A percentile compares a stretch with the other conserved stretches of the same genome.
These are phyloP conservation scores for Phoma sp. DNA, from an alignment of 2,329 filamentous ascomycete species.

Conservation along the genomic window DNA sequence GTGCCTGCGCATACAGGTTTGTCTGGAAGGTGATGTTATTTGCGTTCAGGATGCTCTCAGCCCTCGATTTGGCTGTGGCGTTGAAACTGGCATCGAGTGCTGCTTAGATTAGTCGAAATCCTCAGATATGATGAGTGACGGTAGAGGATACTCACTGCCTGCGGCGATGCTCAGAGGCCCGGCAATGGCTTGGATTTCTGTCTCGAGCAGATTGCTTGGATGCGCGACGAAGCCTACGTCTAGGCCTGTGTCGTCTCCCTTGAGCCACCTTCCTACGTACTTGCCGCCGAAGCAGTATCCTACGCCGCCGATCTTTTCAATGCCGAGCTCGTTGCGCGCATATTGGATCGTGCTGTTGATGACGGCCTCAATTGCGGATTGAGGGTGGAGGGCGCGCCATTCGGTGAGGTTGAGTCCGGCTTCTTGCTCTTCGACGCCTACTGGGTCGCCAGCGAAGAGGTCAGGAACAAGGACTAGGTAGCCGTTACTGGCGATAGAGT, in stretches of 20 bases:
- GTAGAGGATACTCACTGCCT: constrained; percentile 49
- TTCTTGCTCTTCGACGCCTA: constrained; percentile 51
- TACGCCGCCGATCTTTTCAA: constrained; percentile 66
- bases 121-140: neutral
- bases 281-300: constrained; percentile 80
- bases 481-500: constrained; percentile 42
- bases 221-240: constrained; percentile 73
- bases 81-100: constrained; percentile 32
- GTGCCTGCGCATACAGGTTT: constrained; percentile 38
- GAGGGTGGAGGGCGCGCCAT: constrained; percentile 55
- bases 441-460: constrained; percentile 43
- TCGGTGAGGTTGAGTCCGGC: constrained; percentile 69
- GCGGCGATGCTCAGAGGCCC: constrained; percentile 72
- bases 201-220: constrained; percentile 70
- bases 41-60: constrained; percentile 35
- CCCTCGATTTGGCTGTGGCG: constrained; percentile 19
- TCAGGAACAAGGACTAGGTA: constrained; percentile 47
- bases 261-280: constrained; percentile 71
- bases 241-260: constrained; percentile 55
- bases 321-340: constrained; percentile 61
- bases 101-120: constrained; percentile 16
- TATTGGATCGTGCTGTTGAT: constrained; percentile 62
- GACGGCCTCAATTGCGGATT: constrained; percentile 55
- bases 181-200: constrained; percentile 69
- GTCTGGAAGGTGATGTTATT: constrained; percentile 44